Conservation (phyloP, 1,284 basidiomycete species). For the Cerrena zonata region DNA sequence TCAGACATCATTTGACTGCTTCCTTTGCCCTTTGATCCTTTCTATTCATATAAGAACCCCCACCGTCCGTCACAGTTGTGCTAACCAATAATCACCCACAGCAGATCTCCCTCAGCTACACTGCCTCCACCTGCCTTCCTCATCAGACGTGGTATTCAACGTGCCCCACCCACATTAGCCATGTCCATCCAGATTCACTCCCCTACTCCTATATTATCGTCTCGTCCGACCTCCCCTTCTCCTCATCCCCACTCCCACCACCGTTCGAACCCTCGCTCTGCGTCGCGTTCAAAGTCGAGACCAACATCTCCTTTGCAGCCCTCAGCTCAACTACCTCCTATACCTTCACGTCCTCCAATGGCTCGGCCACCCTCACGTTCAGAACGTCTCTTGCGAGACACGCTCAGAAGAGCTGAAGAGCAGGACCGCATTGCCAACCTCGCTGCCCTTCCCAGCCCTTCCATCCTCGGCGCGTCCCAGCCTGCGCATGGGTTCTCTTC, state of each 20-base stretch:
- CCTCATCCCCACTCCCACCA: slow-evolving; percentile 13
- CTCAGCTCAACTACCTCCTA: slow-evolving; percentile 15
- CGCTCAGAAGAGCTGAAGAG: slow-evolving; percentile 48
- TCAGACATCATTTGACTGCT: slow-evolving; percentile 8
- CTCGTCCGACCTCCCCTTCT: slow-evolving; percentile 18
- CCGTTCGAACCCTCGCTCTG: slow-evolving; percentile 3
- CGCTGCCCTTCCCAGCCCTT: slow-evolving; percentile 15
- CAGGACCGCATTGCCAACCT: slow-evolving; percentile 25
- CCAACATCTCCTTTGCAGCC: slow-evolving; percentile 20
- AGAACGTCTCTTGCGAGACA: slow-evolving; percentile 52
- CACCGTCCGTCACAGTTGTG: neutral
- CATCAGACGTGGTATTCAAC: slow-evolving; percentile 22
- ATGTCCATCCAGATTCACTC: slow-evolving; percentile 33
- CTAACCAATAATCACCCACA: slow-evolving; percentile 13
- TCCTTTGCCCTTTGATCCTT: slow-evolving; percentile 6
- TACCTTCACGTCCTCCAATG: slow-evolving; percentile 23
- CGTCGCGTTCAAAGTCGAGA: slow-evolving; percentile 21
- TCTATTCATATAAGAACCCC: slow-evolving; percentile 8
- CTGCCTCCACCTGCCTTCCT: slow-evolving; percentile 17
- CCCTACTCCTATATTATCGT: slow-evolving; percentile 25
- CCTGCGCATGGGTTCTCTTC: slow-evolving; percentile 14
- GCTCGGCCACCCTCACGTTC: slow-evolving; percentile 37
- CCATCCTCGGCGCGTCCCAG: slow-evolving; percentile 14
- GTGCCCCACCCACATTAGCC: slow-evolving; percentile 28
- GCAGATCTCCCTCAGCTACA: slow-evolving; percentile 15